Base-by-base conservation (phyloP, 2,329 filamentous ascomycete species). In the Zalaria obscura region DNA sequence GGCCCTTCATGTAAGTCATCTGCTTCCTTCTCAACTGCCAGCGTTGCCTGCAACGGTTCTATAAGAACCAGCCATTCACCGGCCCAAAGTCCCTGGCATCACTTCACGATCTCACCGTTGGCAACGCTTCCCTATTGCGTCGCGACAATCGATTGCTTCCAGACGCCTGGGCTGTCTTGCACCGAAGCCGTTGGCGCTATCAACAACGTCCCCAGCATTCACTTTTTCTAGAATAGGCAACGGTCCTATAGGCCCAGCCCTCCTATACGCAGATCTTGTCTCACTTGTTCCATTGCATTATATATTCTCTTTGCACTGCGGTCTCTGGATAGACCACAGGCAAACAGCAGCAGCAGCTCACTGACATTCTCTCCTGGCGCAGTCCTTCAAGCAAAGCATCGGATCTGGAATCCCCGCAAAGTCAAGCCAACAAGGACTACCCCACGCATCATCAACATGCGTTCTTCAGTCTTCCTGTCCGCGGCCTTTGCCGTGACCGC, bases 401-500 rank as follows among this genome's bases (percentile, higher is more conserved):
- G 42, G 48, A 49, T 51, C 47, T 48, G 48, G 42, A 41, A 51
- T 51, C 48, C 48, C 42, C 33, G 36, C 32, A 29, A 41, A 42
- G 40, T 38, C 35, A 31, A 39, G 49, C 42, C 47, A 49, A 44
- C 48, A 42, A 40, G 35, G 45, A 50, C 44, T 44, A 50, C 37
- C 38, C 40, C 43, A 52, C 29, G 41, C 33, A 25, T 48, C 36
- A 40, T 40, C 40, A 56, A 52, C 36, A 60, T 63, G 60, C 60
- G 56, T 48, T 46, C 46, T 39, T 57, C 58, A 38, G 46, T 55
- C 34, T 32, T 62, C 39, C 43, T 56, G 45, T 44, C 56, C 41
- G 59, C 56, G 32, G 58, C 57, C 42, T 52, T 64, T 40, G 59
- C 53, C 42, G 58, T 53, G 41, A 51, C 52, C 42, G 58, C 53